These are phyloP conservation scores for Rhynchosporium secalis DNA, from an alignment of 2,329 filamentous ascomycete genomes.

Conservation along the genomic window DNA sequence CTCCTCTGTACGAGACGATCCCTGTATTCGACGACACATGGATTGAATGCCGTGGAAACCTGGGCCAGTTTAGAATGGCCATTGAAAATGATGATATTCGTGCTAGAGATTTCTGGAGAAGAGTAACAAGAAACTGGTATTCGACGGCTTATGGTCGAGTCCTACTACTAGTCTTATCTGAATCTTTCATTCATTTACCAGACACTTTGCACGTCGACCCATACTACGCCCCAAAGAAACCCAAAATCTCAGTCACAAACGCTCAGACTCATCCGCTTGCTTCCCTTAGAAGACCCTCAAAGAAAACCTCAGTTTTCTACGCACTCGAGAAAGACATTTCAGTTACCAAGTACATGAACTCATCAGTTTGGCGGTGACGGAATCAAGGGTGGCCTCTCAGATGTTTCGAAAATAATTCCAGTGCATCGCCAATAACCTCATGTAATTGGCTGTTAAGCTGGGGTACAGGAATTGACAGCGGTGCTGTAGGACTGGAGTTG, in stretches of 20 bases:
- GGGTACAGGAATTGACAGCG: neutral
- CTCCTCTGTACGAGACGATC: slow-evolving; percentile 81
- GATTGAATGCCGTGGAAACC: slow-evolving; percentile 82
- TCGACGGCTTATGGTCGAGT: slow-evolving; percentile 68
- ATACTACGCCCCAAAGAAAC: no score
- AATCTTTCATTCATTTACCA: slow-evolving; percentile 78
- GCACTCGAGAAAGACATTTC: no score
- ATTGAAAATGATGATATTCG: slow-evolving; percentile 79
- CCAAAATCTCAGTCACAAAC: no score
- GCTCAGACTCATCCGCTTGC: no score
- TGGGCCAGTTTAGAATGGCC: slow-evolving; percentile 83
- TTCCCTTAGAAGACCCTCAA: no score
- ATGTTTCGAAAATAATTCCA: slow-evolving; percentile 16
- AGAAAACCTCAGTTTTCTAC: no score
- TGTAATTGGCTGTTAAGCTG: neutral
- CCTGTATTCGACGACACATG: slow-evolving; percentile 82
- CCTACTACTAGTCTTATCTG: slow-evolving; percentile 78
- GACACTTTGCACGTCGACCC: slow-evolving; percentile 54
- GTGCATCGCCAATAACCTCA: slow-evolving; percentile 13
- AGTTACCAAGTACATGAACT: no score
- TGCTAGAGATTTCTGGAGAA: slow-evolving; percentile 76
- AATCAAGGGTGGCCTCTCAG: neutral
- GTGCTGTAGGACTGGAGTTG: neutral
- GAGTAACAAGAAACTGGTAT: slow-evolving; percentile 73
- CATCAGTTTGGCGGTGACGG: neutral